These are phyloP conservation scores for Ganoderma resinaceum DNA, from an alignment of 1,284 basidiomycete genomes.

Conservation along the genomic window DNA sequence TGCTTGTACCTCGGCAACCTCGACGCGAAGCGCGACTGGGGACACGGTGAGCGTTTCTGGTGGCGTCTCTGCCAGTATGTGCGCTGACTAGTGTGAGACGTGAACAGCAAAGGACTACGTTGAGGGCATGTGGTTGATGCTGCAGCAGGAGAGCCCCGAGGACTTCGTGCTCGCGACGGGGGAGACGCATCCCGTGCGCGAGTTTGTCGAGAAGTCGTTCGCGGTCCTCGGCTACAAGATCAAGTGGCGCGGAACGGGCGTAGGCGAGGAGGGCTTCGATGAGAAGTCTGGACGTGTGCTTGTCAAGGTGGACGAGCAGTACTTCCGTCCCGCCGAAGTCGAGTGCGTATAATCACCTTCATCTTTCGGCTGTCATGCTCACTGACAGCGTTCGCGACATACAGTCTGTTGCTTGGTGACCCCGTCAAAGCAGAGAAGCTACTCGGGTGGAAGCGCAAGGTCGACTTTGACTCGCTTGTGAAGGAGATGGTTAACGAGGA, in stretches of 20 bases:
- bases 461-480: slow-evolving; percentile 83
- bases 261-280: slow-evolving; percentile 80
- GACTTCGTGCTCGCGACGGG: slow-evolving; percentile 94
- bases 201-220: slow-evolving; percentile 90
- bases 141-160: slow-evolving; percentile 81
- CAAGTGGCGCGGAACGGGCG: slow-evolving; percentile 79
- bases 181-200: slow-evolving; percentile 90
- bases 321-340: slow-evolving; percentile 93
- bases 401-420: slow-evolving; percentile 79
- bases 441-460: slow-evolving; percentile 87
- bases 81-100: neutral
- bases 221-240: slow-evolving; percentile 68
- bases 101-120: slow-evolving; percentile 81
- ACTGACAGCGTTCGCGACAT: slow-evolving; percentile 2
- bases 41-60: slow-evolving; percentile 68
- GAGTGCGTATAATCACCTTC: slow-evolving; percentile 59
- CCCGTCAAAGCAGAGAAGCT: slow-evolving; percentile 85
- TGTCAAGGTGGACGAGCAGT: slow-evolving; percentile 81
- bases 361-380: neutral
- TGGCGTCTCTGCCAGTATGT: neutral
- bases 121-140: slow-evolving; percentile 95
- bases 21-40: slow-evolving; percentile 93
- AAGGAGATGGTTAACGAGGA: slow-evolving; percentile 90
- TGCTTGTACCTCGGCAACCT: slow-evolving; percentile 92
- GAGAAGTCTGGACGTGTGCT: slow-evolving; percentile 69